Evolutionary conservation across 2,329 filamentous ascomycete genomes (phyloP), one percentile per base, ranked within the genome.

Genomic region (Lecanosticta acicola): DNA sequence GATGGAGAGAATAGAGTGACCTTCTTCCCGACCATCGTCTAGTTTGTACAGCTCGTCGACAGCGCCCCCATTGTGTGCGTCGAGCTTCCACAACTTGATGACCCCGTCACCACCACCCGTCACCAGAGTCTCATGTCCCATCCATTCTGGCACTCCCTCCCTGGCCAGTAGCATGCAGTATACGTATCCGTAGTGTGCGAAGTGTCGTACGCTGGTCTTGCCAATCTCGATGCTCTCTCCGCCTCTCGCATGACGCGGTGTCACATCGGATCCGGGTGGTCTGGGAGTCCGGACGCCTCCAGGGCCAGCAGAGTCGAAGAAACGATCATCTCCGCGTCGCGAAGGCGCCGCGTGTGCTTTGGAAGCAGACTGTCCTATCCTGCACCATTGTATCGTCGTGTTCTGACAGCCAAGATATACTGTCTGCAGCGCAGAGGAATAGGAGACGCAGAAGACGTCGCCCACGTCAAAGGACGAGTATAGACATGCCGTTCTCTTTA

Each of bases 391-490:
- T 42, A 96, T 93, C 32, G 85, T 88, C 5, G 89, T 93, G 62
- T 97, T 96, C 64, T 97, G 93, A 0, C 89, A 87, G 46, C 93
- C 93, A 35, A 95, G 79, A 65, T 95, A 97, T 3, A 95, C 77
- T 0, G 85, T 94, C 56, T 91, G 79, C 59, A 87, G 75, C 55
- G 81, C 77, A 4, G 81, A 71, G 3, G 89, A 95, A 66, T 94
- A 96, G 1, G 84, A 85, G n/a, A 95, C 83, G 57, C 88, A 94
- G 66, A 97, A 97, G 48, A 98, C 81, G 69, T 98, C 93, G 49
- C 93, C 93, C 33, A 95, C 86, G 59, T 97, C 93, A 67, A 94
- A 91, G 39, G 84, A 84, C 52, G 89, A 94, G 72, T 94, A 94
- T 51, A 97, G 86, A 53, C 93, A 88, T 70, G 90, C 93, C 1